These are phyloP conservation scores for Suillus occidentalis DNA, from an alignment of 768 basidiomycete species.

Conservation along the genomic window DNA sequence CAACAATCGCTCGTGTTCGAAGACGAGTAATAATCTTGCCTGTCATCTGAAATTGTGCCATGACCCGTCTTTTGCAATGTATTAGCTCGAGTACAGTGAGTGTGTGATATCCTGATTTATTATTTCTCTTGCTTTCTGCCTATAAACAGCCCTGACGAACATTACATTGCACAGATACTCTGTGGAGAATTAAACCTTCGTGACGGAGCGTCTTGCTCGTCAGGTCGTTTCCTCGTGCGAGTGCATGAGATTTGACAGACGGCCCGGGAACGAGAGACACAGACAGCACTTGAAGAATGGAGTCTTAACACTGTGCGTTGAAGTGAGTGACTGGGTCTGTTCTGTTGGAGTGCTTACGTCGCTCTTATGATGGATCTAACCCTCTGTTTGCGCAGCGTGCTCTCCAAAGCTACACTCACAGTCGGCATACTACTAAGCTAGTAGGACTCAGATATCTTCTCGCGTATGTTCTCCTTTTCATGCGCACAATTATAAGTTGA, in stretches of 20 bases:
- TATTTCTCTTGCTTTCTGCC: not conserved
- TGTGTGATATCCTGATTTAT: not conserved
- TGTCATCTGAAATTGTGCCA: not conserved
- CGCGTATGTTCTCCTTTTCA: too few species aligned
- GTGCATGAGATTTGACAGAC: not conserved
- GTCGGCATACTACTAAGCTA: too few species aligned
- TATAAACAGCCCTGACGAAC: not conserved
- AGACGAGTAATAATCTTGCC: not conserved
- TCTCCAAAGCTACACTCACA: not conserved
- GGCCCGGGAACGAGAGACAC: not conserved
- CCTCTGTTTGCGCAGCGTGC: not conserved
- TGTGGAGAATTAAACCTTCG: not conserved
- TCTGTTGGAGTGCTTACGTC: not conserved
- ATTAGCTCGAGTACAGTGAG: not conserved
- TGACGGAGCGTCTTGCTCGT: not conserved
- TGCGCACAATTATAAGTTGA: too few species aligned
- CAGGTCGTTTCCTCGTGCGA: not conserved
- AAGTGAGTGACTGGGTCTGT: not conserved
- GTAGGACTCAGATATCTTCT: too few species aligned
- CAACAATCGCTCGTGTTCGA: too few species aligned
- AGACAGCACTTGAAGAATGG: not conserved
- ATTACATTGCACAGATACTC: not conserved
- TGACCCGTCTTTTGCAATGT: not conserved
- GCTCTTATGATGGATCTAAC: not conserved
- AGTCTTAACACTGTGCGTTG: not conserved